These are phyloP conservation scores for Leucosporidium scottii DNA, from an alignment of 768 basidiomycete genomes.

Conservation along the genomic window DNA sequence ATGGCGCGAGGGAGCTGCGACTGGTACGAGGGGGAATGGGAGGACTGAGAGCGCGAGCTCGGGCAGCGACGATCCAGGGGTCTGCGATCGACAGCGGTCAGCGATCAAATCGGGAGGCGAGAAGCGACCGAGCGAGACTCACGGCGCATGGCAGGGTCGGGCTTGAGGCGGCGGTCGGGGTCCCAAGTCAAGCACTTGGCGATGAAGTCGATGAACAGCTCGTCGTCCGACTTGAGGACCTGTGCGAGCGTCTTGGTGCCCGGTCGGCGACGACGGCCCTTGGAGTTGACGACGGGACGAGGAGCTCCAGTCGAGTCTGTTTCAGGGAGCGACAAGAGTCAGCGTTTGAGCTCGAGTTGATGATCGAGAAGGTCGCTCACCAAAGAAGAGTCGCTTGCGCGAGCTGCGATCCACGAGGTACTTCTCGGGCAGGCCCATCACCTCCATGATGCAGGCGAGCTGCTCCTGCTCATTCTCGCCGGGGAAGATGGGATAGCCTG, in stretches of 20 bases:
- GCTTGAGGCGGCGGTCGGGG: conserved; percentile 90
- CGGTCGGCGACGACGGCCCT: conserved; percentile 84
- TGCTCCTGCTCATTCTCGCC: conserved; percentile 99
- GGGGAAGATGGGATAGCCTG: conserved; percentile 96
- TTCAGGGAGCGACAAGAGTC: background rate
- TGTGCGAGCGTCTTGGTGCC: conserved; percentile 82
- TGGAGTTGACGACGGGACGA: conserved; percentile 88
- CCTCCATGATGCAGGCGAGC: conserved; percentile 97
- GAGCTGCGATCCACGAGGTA: conserved; percentile 90
- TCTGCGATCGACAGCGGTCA: background rate
- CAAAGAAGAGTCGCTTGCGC: conserved; percentile 91
- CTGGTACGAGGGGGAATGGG: background rate
- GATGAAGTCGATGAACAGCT: conserved; percentile 93
- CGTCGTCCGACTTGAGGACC: conserved; percentile 85
- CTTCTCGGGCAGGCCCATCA: conserved; percentile 89
- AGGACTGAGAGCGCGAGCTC: conserved; percentile 3
- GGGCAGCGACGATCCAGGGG: conserved; percentile 8
- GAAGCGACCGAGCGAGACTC: background rate
- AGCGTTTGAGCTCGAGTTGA: background rate
- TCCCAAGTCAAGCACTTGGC: conserved; percentile 97
- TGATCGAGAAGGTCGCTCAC: conserved; percentile 49
- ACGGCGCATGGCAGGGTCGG: conserved; percentile 77
- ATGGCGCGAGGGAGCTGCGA: background rate
- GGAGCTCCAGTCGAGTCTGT: conserved; percentile 88
- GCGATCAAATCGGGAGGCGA: background rate